Conservation (phyloP, 176 grass and related monocot species). For the Aegilops longissima region DNA sequence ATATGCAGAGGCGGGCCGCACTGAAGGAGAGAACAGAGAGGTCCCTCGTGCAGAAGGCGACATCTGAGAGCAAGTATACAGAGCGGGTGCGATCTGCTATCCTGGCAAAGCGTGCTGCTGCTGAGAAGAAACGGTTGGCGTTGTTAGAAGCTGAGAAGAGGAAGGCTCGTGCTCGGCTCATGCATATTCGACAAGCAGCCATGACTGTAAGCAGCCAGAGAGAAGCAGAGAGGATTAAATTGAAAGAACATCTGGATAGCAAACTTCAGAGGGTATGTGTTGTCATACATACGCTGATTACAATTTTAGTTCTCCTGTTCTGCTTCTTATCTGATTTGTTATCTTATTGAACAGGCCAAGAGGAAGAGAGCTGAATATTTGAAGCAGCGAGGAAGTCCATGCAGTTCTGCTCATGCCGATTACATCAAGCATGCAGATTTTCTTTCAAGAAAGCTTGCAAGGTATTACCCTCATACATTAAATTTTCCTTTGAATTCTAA, state of each 20-base stretch:
- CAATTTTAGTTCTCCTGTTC: background rate
- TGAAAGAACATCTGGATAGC: conserved; percentile 88
- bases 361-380: conserved; percentile 85
- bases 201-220: conserved; percentile 73
- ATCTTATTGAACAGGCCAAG: conserved; percentile 56
- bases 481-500: conserved; percentile 4
- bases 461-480: conserved; percentile 31
- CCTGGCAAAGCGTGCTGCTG: conserved; percentile 67
- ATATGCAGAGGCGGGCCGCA: conserved; percentile 66
- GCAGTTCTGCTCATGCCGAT: conserved; percentile 44
- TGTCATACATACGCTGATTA: conserved; percentile 7
- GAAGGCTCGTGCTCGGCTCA: conserved; percentile 65
- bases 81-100: conserved; percentile 82
- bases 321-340: background rate
- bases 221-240: conserved; percentile 70
- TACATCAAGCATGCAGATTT: conserved; percentile 67
- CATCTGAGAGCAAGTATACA: conserved; percentile 68
- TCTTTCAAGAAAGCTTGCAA: conserved; percentile 81
- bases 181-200: conserved; percentile 57
- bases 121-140: conserved; percentile 83
- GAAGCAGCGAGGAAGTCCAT: conserved; percentile 78
- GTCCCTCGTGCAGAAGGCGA: conserved; percentile 61
- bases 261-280: conserved; percentile 77
- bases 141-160: conserved; percentile 90
- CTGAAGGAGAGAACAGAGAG: conserved; percentile 75